A percentile compares a stretch with the other conserved stretches of the same genome.
phyloP scores from a whole-genome alignment of 345 rosid species.

The Luvunga scandens region DNA sequence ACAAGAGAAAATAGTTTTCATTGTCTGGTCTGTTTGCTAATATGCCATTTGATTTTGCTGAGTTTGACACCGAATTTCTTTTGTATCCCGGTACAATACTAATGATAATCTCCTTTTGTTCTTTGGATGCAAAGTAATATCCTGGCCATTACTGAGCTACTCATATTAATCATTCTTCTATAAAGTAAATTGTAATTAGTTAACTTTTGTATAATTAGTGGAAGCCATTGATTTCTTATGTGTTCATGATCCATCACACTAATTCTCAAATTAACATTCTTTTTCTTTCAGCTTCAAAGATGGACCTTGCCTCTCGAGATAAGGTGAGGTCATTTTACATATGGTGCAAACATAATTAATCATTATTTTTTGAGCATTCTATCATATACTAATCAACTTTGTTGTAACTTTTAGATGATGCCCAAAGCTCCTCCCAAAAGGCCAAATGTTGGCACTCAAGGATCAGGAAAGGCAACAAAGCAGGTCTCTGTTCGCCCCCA shows the following conservation, averaged over 20 bases:
- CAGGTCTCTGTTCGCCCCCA: constrained; percentile 41
- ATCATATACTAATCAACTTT: constrained; percentile 15
- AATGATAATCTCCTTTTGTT: not conserved
- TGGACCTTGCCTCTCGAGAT: constrained; percentile 33
- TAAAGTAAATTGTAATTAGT: not conserved
- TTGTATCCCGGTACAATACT: not conserved
- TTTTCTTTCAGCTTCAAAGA: constrained; percentile 42
- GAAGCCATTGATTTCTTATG: not conserved
- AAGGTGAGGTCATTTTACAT: constrained; percentile 43
- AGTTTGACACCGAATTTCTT: not conserved
- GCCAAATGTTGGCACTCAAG: constrained; percentile 42
- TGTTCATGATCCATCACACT: not conserved
- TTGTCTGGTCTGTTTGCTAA: not conserved
- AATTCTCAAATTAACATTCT: constrained; percentile 1
- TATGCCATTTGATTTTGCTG: not conserved
- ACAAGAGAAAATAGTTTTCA: not conserved
- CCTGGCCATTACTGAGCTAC: not conserved
- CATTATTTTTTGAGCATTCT: constrained; percentile 3
- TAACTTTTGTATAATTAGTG: not conserved
- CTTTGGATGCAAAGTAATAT: not conserved
- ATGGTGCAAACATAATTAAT: constrained; percentile 10
- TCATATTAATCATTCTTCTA: not conserved
- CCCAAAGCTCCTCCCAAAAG: constrained; percentile 44
- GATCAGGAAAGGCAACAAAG: constrained; percentile 42
- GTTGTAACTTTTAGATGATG: constrained; percentile 37